Base-by-base conservation (phyloP, 495 filamentous ascomycete species). In the Trichoderma gamsii region DNA sequence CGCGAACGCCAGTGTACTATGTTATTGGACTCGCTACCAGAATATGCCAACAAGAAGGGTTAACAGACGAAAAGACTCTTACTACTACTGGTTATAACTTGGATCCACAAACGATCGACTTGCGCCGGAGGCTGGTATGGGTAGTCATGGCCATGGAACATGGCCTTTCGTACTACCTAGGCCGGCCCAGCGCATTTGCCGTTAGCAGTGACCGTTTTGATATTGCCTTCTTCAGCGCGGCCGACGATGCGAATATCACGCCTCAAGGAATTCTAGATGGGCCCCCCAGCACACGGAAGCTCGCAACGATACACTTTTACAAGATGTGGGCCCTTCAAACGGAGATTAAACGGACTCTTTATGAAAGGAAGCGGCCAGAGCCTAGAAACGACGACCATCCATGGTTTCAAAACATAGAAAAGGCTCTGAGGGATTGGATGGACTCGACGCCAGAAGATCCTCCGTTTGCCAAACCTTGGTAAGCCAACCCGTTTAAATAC, bases 281-380 rank as follows among this genome's bases (percentile, higher is more conserved):
- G 1, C 88, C 85, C 27, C 84, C 84, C 0, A 88, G 89, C 29
- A 79, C 92, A 63, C 89, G 87, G 76, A 98, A 98, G 77, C 84
- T 90, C 71, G 87, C 96, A 23, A 87, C 91, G 11, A 92, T 97
- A 68, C 93, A 98, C 76, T 96, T 95, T 71, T 92, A 92, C 78
- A 90, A 90, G 73, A 97, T 98, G 93, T 85, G 92, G 67, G 77
- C 95, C 41, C 78, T 95, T 7, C 94, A 97, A 74, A 84, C 92
- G 15, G 93, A 98, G 76, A 93, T 94, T 56, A 82, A 93, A 56
- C 85, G 91, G 66, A 87, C 85, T 13, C 83, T 98, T 1, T 98
- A 98, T 73, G 85, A 92, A 67, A 89, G 88, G 71, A 92, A 90
- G 76, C 82, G 88, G 64, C 77, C 87, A 0, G 86, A 88, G 35